Conservation (phyloP, 192 early-diverging fungal genomes). For the Coemansia sp. region DNA sequence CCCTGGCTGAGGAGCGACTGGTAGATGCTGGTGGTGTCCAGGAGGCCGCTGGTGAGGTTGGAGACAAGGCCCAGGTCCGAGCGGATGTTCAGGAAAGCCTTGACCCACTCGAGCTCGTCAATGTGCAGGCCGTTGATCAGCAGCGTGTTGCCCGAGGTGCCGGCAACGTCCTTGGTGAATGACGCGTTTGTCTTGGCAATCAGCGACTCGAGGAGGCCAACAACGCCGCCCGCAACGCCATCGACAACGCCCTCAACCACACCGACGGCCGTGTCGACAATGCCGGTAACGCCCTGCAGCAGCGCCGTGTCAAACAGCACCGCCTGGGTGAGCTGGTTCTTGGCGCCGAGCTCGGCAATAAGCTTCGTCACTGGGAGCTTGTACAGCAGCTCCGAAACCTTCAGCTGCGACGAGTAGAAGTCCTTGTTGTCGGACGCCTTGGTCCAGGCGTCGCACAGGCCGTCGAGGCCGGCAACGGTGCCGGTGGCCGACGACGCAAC, state of each 20-base stretch:
- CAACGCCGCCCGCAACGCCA: neutral
- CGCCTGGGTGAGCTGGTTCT: constrained; percentile 14
- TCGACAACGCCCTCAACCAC: neutral
- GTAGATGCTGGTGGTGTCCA: neutral
- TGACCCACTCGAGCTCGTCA: constrained; percentile 24
- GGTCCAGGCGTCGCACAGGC: constrained; percentile 47
- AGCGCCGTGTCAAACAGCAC: constrained; percentile 47
- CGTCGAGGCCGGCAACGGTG: constrained; percentile 25
- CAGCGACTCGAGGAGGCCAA: too few relatives aligned
- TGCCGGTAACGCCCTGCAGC: constrained; percentile 8
- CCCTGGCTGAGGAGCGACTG: neutral
- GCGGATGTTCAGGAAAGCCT: constrained; percentile 19
- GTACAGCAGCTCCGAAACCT: constrained; percentile 16
- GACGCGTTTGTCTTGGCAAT: too few relatives aligned
- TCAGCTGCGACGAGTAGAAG: constrained; percentile 36
- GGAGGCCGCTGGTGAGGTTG: neutral
- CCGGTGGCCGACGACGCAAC: neutral
- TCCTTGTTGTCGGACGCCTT: constrained; percentile 13
- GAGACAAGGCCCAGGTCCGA: neutral
- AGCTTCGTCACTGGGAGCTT: constrained; percentile 14
- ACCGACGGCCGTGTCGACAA: neutral
- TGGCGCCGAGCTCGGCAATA: constrained; percentile 16
- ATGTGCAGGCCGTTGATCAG: neutral
- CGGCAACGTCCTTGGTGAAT: constrained; percentile 5
- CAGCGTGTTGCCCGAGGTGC: constrained; percentile 9